These are phyloP conservation scores for Fusarium praegraminearum DNA, from an alignment of 2,329 filamentous ascomycete genomes.

Conservation along the genomic window DNA sequence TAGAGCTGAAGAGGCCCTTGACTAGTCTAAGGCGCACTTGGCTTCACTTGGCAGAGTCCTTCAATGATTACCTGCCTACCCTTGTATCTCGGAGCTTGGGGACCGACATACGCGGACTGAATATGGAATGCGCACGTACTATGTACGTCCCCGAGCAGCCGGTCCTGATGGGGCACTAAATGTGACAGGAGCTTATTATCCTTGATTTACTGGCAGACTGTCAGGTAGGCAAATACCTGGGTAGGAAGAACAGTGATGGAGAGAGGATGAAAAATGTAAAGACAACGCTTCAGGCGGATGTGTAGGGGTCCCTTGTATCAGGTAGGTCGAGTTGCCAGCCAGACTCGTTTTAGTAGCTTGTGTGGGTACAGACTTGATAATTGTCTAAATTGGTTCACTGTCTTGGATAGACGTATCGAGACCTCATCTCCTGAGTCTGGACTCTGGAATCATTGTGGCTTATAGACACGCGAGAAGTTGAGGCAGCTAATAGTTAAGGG, in stretches of 20 bases:
- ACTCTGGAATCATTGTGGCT: slow-evolving; percentile 37
- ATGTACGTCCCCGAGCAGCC: background rate
- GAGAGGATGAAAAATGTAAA: background rate
- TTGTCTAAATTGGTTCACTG: slow-evolving; percentile 4
- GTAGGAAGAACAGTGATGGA: background rate
- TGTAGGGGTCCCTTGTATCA: slow-evolving; percentile 11
- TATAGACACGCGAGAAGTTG: background rate
- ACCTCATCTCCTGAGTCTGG: slow-evolving; percentile 8
- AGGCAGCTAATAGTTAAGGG: slow-evolving; percentile 7
- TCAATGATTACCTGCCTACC: slow-evolving; percentile 27
- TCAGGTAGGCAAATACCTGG: background rate
- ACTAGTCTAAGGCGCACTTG: slow-evolving; percentile 22
- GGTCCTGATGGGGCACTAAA: slow-evolving; percentile 2
- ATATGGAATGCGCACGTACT: slow-evolving; percentile 13
- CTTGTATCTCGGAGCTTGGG: slow-evolving; percentile 33
- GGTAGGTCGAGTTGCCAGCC: background rate
- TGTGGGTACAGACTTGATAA: slow-evolving; percentile 16
- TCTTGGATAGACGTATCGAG: background rate
- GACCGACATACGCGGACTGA: slow-evolving; percentile 8
- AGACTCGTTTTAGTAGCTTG: slow-evolving; percentile 1
- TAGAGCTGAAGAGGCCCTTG: slow-evolving; percentile 35
- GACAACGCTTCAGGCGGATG: slow-evolving; percentile 2
- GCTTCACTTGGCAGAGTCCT: slow-evolving; percentile 39
- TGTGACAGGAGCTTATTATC: background rate
- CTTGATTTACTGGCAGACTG: background rate